Base-by-base conservation (phyloP, 805 yeast species). In the Clavispora phyllophila region DNA sequence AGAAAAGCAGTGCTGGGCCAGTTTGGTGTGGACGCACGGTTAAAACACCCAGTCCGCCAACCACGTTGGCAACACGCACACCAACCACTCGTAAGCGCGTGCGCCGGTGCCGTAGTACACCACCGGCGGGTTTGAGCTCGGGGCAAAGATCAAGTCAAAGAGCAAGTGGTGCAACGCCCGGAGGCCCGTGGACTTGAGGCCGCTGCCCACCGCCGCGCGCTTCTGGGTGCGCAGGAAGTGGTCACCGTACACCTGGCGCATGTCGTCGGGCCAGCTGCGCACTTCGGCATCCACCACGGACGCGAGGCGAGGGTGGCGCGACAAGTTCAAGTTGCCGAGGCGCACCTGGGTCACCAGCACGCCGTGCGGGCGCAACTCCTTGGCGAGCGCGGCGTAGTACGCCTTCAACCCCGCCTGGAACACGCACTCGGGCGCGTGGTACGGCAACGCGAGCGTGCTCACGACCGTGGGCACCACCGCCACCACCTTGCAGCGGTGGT, bases 381-480 rank as follows among this genome's bases (percentile, higher is more conserved):
- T 53, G 4, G 65, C 51, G 36, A 70, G 52, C 1, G 62, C 49
- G 2, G 66, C 55, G 42, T 69, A 70, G 19, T 68, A 51, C 31
- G 55, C 56, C 37, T 58, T 62, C 24, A 82, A 45, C 2, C 78
- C 66, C 28, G 69, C 69, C 25, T 73, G 72, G n/a, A 75, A 72
- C 27, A 81, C 55, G 22, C 78, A 67, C 47, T 83, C 89, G 0
- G 84, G 74, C 1, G 81, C 75, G 56, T 82, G 85, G 63, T 76
- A 83, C 6, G 85, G 82, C 37, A 82, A 63, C 26, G 69, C 60
- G 42, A 83, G 60, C 2, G 76, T 61, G 36, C 82, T 71, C 22
- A 79, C 70, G 39, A 83, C 76, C 37, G 70, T 70, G 3, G 87
- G 84, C 12, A 78, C 69, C 14, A 82, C 53, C 18, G 78, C 55